Percentiles rank a stretch among this genome's conserved stretches.
These are phyloP conservation scores for Colletotrichum sp. DNA, from an alignment of 2,329 filamentous ascomycete species.

Conservation along the genomic window DNA sequence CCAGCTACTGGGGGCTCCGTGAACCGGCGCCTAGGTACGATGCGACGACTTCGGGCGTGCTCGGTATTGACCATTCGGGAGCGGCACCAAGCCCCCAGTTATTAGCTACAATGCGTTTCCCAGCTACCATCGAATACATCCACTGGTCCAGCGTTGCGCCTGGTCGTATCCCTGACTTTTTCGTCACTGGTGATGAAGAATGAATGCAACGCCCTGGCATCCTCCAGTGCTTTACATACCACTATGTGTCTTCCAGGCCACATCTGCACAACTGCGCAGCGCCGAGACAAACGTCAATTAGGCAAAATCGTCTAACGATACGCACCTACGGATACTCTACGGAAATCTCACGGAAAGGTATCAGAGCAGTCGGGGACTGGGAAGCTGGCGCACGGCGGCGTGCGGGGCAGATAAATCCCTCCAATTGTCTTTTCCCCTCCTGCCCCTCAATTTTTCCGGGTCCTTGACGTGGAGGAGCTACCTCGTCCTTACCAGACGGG, in stretches of 20 bases:
- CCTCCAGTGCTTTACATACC: neutral
- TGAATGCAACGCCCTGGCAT: neutral
- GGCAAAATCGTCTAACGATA: neutral
- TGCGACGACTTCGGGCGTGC: neutral
- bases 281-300: neutral
- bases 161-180: neutral
- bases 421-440: conserved; percentile 26
- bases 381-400: conserved; percentile 14
- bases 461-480: neutral
- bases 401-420: conserved; percentile 22
- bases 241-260: neutral
- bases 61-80: neutral
- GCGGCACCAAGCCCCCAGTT: neutral
- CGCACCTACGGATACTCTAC: neutral
- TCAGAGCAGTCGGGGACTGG: neutral
- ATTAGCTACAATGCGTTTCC: neutral
- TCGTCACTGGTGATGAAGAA: neutral
- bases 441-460: conserved; percentile 44
- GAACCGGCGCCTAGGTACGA: neutral
- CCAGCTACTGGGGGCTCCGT: neutral
- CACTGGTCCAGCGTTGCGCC: neutral
- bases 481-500: neutral
- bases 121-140: neutral
- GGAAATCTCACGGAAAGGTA: neutral
- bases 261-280: neutral